Evolutionary conservation across 2,329 filamentous ascomycete genomes (phyloP).

Genomic region (Phoma sp.): DNA sequence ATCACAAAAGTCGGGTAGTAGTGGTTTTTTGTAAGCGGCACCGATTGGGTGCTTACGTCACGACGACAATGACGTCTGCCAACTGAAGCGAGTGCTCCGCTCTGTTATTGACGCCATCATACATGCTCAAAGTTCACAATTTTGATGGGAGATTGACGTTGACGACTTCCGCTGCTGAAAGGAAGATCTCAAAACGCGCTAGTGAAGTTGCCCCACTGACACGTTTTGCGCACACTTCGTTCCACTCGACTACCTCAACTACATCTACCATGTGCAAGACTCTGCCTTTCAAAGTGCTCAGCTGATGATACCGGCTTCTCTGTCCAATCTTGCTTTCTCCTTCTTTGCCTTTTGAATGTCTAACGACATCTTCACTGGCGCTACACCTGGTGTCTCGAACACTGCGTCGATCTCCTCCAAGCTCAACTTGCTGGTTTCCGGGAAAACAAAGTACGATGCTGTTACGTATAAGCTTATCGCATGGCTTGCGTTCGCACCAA

Average conservation of each 20-base stretch:
- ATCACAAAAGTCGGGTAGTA: too few relatives aligned
- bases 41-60: background rate
- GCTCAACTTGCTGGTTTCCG: constrained; percentile 57
- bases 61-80: too few relatives aligned
- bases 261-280: background rate
- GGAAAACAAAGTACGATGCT: constrained; percentile 59
- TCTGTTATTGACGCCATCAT: too few relatives aligned
- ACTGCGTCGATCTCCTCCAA: constrained; percentile 66
- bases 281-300: background rate
- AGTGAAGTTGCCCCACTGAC: background rate
- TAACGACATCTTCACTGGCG: constrained; percentile 52
- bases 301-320: constrained; percentile 1
- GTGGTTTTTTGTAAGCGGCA: constrained; percentile 13
- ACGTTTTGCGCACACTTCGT: background rate
- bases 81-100: too few relatives aligned
- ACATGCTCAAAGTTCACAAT: too few relatives aligned
- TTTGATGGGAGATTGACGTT: too few relatives aligned
- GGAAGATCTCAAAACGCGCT: background rate
- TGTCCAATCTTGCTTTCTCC: constrained; percentile 12
- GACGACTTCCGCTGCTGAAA: too few relatives aligned
- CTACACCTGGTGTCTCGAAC: constrained; percentile 57
- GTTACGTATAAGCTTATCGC: background rate
- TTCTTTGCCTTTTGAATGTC: constrained; percentile 26
- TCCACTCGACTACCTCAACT: background rate
- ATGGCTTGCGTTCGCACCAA: background rate